phyloP scores from a whole-genome alignment of 495 filamentous ascomycete genomes.

The Oidiodendron maius region DNA sequence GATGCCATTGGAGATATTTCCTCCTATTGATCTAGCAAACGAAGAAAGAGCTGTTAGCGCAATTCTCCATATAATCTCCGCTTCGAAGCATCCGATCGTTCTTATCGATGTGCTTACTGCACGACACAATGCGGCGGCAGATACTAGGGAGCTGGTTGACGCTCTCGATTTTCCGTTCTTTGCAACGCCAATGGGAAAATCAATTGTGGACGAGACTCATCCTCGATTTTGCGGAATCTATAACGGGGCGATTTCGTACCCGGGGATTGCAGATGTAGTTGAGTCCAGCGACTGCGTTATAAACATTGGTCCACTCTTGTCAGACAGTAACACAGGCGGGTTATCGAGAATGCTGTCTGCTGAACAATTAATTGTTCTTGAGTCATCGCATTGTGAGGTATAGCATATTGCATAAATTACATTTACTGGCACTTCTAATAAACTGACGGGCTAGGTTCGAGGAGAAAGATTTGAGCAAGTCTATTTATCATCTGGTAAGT shows the following conservation, averaged over 20 bases:
- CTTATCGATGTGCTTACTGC: background rate
- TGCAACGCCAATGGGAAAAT: slow-evolving; percentile 29
- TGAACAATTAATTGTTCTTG: background rate
- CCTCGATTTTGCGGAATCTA: slow-evolving; percentile 27
- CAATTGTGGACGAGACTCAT: slow-evolving; percentile 25
- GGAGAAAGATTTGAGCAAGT: no score
- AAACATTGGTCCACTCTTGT: slow-evolving; percentile 26
- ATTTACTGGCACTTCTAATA: no score
- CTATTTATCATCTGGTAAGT: no score
- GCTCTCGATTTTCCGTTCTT: slow-evolving; percentile 22
- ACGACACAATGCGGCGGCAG: background rate
- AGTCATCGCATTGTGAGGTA: background rate
- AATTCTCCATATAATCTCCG: background rate
- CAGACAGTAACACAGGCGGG: slow-evolving; percentile 22
- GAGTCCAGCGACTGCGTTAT: slow-evolving; percentile 27
- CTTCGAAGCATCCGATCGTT: background rate
- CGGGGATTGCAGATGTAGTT: slow-evolving; percentile 54
- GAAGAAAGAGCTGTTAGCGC: background rate
- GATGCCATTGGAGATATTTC: no score
- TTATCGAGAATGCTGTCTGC: background rate
- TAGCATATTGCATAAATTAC: no score
- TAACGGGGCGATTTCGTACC: slow-evolving; percentile 46
- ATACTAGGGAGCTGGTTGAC: background rate
- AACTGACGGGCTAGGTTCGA: no score
- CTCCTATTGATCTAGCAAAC: background rate